Base-by-base conservation (phyloP, 805 yeast species). In the Cyberlindnera petersonii region DNA sequence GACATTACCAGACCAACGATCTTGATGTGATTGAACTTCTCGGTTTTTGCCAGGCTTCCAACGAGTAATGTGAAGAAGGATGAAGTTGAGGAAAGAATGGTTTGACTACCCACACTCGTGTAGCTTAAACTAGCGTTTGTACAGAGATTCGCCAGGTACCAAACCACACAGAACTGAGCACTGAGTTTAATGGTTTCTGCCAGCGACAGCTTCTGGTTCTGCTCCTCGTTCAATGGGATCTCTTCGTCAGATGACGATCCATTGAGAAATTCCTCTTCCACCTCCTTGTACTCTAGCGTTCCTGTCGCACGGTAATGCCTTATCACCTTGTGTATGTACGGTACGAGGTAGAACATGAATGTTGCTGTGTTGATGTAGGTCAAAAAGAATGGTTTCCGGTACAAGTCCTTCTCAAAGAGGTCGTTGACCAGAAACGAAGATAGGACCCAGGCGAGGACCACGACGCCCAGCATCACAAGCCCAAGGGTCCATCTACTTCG, bases 61-160 rank as follows among this genome's bases (percentile, higher is more conserved):
- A 91, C 72, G 2, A 89, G 50, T 27, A 93, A 70, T 0, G 98
- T 93, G 74, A 93, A 93, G 58, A 93, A 88, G 7, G 96, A 85
- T 5, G 95, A 82, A 0, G 98, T 89, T 26, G 96, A 84, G 14
- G 96, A 84, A 27, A 93, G 64, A 18, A 93, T 91, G 3, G 98
- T 93, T 54, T 94, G 97, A 11, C 93, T 82, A 2, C 95, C 94
- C 16, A 93, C 98, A 10, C 89, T 80, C 0, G 98, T 93, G 60
- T 82, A 93, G 18, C 83, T 74, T 37, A 93, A 68, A 16, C 95
- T 80, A 0, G 95, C 86, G 61, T 93, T 93, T 23, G 93, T 87
- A 40, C 86, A 82, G 47, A 89, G 70, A 60, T 93, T 93, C 3
- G 98, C 95, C 14, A 79, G 44, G 57, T 86, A 93, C 98, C 98